These are phyloP conservation scores for Lactifluus pinguis DNA, from an alignment of 768 basidiomycete genomes.

Conservation along the genomic window DNA sequence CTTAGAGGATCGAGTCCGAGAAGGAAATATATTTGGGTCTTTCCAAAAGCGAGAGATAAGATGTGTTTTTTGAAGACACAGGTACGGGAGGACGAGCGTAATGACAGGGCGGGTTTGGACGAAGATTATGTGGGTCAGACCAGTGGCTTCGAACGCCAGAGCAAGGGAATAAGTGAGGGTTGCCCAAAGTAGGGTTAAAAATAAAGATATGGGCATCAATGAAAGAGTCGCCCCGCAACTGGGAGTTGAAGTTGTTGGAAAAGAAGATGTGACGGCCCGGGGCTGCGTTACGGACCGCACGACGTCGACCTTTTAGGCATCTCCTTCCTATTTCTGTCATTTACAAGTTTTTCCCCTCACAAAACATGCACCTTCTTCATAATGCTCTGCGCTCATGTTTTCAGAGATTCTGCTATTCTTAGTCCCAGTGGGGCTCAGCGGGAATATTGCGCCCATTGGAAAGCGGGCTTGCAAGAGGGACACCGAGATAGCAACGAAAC, in stretches of 20 bases:
- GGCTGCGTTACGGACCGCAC: too few relatives aligned
- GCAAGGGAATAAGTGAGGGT: neutral
- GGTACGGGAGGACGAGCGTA: slow-evolving; percentile 2
- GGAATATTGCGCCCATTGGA: too few relatives aligned
- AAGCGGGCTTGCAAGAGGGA: too few relatives aligned
- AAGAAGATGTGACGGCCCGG: too few relatives aligned
- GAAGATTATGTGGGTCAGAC: slow-evolving; percentile 18
- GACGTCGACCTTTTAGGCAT: too few relatives aligned
- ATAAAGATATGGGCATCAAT: slow-evolving; percentile 3
- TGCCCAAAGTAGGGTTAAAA: neutral
- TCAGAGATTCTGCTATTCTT: too few relatives aligned
- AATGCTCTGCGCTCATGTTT: too few relatives aligned
- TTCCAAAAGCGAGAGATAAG: slow-evolving; percentile 2
- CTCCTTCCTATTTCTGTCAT: too few relatives aligned
- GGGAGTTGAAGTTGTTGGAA: slow-evolving; percentile 19
- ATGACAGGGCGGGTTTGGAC: slow-evolving; percentile 10
- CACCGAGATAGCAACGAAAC: too few relatives aligned
- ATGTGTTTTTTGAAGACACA: neutral
- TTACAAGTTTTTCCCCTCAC: too few relatives aligned
- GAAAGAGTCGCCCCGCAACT: slow-evolving; percentile 4
- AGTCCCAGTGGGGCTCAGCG: too few relatives aligned
- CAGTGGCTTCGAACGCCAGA: slow-evolving; percentile 9
- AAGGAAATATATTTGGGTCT: neutral
- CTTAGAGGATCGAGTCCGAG: slow-evolving; percentile 1
- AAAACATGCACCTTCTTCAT: too few relatives aligned